Conservation (phyloP, 352 stramenopile genomes). For the Pythium diclinum region DNA sequence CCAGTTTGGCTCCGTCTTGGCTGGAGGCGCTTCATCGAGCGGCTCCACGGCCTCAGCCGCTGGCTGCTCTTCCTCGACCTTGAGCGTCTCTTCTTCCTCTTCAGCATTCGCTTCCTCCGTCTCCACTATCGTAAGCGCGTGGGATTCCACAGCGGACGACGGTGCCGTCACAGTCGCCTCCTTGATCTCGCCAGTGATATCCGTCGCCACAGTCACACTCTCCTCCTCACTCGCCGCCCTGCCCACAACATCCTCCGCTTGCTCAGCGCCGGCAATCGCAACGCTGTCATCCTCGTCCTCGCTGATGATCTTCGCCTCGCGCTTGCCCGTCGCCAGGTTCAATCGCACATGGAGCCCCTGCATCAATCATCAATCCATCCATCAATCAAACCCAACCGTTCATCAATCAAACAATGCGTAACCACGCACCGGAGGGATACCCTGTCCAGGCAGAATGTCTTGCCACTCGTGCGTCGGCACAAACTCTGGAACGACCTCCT, state of each 20-base stretch:
- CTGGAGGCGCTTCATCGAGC: constrained; percentile 31
- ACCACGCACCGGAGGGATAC: constrained; percentile 49
- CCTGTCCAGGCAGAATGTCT: constrained; percentile 59
- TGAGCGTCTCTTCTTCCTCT: constrained; percentile 18
- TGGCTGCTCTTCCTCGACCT: background rate
- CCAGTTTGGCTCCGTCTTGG: constrained; percentile 54
- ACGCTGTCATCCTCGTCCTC: constrained; percentile 33
- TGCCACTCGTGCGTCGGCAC: constrained; percentile 65
- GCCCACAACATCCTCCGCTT: constrained; percentile 33
- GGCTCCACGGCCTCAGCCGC: background rate
- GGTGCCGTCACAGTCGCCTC: constrained; percentile 5
- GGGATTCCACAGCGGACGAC: background rate
- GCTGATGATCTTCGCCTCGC: constrained; percentile 78
- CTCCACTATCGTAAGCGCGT: constrained; percentile 24
- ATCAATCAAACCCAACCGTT: constrained; percentile 6
- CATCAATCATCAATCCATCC: constrained; percentile 5
- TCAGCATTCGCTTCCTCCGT: constrained; percentile 22
- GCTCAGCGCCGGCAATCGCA: constrained; percentile 24
- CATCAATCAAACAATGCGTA: background rate
- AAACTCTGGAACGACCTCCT: constrained; percentile 46
- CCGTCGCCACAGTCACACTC: constrained; percentile 55
- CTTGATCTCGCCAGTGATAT: constrained; percentile 50
- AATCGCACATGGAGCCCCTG: constrained; percentile 83
- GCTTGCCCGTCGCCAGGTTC: constrained; percentile 79
- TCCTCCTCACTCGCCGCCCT: constrained; percentile 33